Percentiles rank a stretch among this genome's conserved stretches.
phyloP scores from a whole-genome alignment of 1,284 basidiomycete genomes.

The Erythrobasidium hasegawianum region DNA sequence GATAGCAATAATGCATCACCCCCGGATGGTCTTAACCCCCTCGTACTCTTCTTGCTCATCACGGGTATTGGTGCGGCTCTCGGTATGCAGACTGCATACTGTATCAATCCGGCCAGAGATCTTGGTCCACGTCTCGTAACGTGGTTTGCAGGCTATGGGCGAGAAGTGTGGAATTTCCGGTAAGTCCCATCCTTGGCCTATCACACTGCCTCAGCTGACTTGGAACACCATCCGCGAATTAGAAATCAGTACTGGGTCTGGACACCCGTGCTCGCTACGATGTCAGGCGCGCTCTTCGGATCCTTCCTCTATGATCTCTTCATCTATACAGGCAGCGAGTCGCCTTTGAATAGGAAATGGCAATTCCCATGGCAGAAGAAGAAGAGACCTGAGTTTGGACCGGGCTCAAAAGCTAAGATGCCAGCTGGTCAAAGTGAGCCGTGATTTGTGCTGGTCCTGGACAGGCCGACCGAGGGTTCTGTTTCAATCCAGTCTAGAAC shows the following conservation, averaged over 20 bases:
- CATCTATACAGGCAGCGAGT: slow-evolving; percentile 35
- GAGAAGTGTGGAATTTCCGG: slow-evolving; percentile 32
- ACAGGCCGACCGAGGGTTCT: too few species aligned
- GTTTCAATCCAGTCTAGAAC: too few species aligned
- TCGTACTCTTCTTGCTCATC: slow-evolving; percentile 43
- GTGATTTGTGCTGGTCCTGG: too few species aligned
- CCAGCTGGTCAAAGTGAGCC: slow-evolving; percentile 25
- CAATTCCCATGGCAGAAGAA: slow-evolving; percentile 31
- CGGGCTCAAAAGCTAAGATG: slow-evolving; percentile 29
- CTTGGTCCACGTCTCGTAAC: slow-evolving; percentile 45
- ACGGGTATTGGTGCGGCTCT: slow-evolving; percentile 40
- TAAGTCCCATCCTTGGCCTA: too few species aligned
- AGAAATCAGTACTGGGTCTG: slow-evolving; percentile 31
- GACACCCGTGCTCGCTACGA: slow-evolving; percentile 12
- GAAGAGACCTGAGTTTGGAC: slow-evolving; percentile 11
- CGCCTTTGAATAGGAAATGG: slow-evolving; percentile 27
- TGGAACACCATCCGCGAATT: too few species aligned
- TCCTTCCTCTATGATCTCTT: slow-evolving; percentile 40
- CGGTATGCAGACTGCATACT: slow-evolving; percentile 26
- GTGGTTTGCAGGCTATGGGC: slow-evolving; percentile 43
- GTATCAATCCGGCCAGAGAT: slow-evolving; percentile 40
- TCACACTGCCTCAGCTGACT: too few species aligned
- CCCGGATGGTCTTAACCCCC: slow-evolving; percentile 36
- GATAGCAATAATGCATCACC: slow-evolving; percentile 34
- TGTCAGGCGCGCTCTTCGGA: slow-evolving; percentile 36